Evolutionary conservation across 139 green algal genomes (phyloP), one percentile per base, ranked within the genome.

Genomic region (Tetraselmis striata): DNA sequence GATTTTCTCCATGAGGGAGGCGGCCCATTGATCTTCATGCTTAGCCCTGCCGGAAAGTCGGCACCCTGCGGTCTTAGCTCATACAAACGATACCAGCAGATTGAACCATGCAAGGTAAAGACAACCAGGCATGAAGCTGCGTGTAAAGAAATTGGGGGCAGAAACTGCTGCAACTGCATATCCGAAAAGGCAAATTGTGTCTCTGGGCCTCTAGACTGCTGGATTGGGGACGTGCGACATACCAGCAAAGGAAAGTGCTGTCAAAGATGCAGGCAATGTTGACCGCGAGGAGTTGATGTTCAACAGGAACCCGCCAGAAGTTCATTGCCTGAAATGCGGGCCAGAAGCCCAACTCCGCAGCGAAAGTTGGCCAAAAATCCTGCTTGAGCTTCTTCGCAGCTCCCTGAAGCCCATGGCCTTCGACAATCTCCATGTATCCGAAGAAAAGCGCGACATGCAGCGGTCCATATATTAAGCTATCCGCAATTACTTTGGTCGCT

Each of bases 221-320:
- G 45, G 18, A 18, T 18, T 67, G 45, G 18, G 45, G 5, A 67
- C 45, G 45, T 25, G 45, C 11, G 45, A 18, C 45, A 25, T 18
- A 67, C 85, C 85, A 89, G 79, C 85, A 84, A 1, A 89, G 83
- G 76, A 89, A 89, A 5, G 85, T 89, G 59, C 32, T 76, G 31
- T 89, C 85, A 2, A 77, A 30, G 0, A 89, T 29, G 77, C 75
- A 85, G 25, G 85, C 85, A 25, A 79, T 83, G 78, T 85, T 88
- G 28, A 86, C 83, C 30, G 77, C 80, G 11, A 89, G 80, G 27
- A 89, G 80, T 77, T 89, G 85, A 45, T 89, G 85, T 29, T 84
- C 77, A 25, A 87, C 59, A 0, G 85, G 85, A 0, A 89, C 83
- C 79, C 82, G 86, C 59, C 67, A 84, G 59, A 89, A 89, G 59